Conservation (phyloP, 169 alveolate species). For the Eimeria tenella region DNA sequence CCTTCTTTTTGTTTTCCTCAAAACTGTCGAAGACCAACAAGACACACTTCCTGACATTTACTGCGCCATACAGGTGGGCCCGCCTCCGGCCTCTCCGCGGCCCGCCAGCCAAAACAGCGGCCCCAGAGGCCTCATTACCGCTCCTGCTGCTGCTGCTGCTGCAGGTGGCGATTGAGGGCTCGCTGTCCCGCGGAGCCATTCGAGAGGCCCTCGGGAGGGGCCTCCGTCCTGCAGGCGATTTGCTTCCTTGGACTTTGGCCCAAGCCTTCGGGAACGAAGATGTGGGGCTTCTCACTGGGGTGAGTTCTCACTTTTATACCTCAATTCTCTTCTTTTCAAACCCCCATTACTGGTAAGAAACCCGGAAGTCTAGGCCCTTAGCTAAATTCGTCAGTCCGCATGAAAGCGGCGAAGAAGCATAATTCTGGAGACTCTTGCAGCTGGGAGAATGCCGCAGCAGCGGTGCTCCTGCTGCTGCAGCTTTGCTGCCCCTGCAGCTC, state of each 20-base stretch:
- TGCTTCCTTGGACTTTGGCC: conserved; percentile 99
- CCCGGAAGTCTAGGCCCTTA: conserved; percentile 1
- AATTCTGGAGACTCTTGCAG: too few relatives aligned
- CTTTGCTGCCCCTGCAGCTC: too few relatives aligned
- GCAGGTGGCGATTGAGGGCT: conserved; percentile 82
- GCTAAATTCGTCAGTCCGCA: neutral
- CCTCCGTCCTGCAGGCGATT: conserved; percentile 96
- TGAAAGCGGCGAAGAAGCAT: too few relatives aligned
- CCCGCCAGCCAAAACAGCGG: too few relatives aligned
- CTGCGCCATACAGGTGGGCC: conserved; percentile 91
- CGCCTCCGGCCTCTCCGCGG: neutral
- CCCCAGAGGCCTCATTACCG: neutral
- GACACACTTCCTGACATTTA: conserved; percentile 82
- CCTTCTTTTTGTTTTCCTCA: conserved; percentile 95
- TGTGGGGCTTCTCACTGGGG: conserved; percentile 91
- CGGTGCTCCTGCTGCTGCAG: too few relatives aligned
- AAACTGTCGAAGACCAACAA: conserved; percentile 73
- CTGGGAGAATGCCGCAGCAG: too few relatives aligned
- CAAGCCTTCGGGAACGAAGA: conserved; percentile 96
- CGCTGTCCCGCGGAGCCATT: conserved; percentile 50
- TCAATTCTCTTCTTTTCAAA: neutral
- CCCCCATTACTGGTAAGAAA: neutral
- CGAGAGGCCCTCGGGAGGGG: conserved; percentile 83
- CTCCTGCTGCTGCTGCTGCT: neutral
- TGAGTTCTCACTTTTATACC: neutral